Evolutionary conservation across 148 eudicot species (phyloP).

Genomic region (Pouteria glomerata): DNA sequence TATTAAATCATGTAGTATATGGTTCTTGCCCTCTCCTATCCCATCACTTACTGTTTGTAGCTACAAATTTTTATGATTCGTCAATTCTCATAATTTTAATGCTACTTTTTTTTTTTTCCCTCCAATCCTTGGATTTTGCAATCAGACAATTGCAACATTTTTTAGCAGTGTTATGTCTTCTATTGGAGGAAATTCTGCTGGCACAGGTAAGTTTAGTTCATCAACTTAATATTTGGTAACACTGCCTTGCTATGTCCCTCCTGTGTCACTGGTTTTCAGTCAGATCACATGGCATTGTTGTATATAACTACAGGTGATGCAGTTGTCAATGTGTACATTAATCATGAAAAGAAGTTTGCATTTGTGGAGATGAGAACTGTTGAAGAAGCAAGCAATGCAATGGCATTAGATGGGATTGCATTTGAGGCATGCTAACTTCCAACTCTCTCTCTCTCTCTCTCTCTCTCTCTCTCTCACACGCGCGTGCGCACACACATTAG

Average conservation of each 20-base stretch:
- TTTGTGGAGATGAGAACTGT: constrained; percentile 98
- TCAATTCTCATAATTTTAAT: not conserved
- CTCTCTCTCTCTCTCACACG: not conserved
- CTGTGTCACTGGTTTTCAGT: not conserved
- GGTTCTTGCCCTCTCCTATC: not conserved
- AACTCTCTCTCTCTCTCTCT: constrained; percentile 4
- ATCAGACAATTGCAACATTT: constrained; percentile 80
- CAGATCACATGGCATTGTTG: not conserved
- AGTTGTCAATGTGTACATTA: constrained; percentile 91
- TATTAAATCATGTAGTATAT: not conserved
- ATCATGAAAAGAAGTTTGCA: constrained; percentile 96
- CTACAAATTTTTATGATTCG: not conserved
- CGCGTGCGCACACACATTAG: not conserved
- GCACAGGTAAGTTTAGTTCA: constrained; percentile 57
- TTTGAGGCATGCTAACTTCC: constrained; percentile 55
- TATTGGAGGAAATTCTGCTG: constrained; percentile 84
- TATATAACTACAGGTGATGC: constrained; percentile 65
- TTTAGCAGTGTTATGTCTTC: constrained; percentile 86
- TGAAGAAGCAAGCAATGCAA: constrained; percentile 97
- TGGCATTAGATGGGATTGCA: constrained; percentile 88
- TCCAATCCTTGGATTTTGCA: constrained; percentile 10
- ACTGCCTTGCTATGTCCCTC: not conserved
- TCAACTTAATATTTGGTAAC: not conserved
- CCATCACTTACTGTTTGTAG: not conserved
- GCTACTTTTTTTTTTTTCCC: not conserved